Percentiles rank a stretch among this genome's conserved stretches.
Conservation (phyloP, 805 yeast species). For the Ogataea siamensis region DNA sequence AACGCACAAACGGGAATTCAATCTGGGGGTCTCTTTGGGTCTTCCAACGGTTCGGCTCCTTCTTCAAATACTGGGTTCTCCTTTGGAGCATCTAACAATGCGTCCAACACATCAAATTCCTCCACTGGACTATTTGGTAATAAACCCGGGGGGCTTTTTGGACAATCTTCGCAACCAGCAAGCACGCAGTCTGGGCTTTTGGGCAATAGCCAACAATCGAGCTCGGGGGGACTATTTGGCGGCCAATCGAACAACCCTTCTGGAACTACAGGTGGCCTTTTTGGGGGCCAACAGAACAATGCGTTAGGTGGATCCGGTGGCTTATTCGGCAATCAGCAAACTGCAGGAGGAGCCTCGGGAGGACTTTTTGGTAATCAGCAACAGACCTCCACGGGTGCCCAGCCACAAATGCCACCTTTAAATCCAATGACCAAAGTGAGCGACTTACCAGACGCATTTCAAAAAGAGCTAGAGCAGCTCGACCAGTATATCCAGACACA, state of each 20-base stretch:
- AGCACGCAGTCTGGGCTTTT: constrained; percentile 15
- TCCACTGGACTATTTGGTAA: constrained; percentile 14
- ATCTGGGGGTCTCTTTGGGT: constrained; percentile 12
- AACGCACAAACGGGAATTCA: constrained; percentile 11
- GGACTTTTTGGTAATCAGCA: constrained; percentile 30
- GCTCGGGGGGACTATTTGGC: constrained; percentile 9
- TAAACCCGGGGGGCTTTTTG: constrained; percentile 11
- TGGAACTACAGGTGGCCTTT: constrained; percentile 14
- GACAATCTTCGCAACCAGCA: constrained; percentile 9
- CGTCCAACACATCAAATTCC: constrained; percentile 4
- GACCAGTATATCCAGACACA: constrained; percentile 74
- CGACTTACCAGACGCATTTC: constrained; percentile 69
- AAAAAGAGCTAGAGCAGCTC: constrained; percentile 64
- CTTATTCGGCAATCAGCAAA: constrained; percentile 9
- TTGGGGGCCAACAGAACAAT: constrained; percentile 12
- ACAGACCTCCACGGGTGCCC: constrained; percentile 29
- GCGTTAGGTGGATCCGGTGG: constrained; percentile 6
- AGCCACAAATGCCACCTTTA: constrained; percentile 46
- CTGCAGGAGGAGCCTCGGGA: constrained; percentile 8
- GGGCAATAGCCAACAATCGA: constrained; percentile 15
- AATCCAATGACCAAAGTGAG: constrained; percentile 75
- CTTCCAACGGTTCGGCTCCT: constrained; percentile 2
- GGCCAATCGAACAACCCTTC: constrained; percentile 23
- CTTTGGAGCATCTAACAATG: constrained; percentile 12
- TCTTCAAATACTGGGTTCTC: constrained; percentile 7